Evolutionary conservation across 352 stramenopile genomes (phyloP).

Genomic region (Phytophthora citrophthora): DNA sequence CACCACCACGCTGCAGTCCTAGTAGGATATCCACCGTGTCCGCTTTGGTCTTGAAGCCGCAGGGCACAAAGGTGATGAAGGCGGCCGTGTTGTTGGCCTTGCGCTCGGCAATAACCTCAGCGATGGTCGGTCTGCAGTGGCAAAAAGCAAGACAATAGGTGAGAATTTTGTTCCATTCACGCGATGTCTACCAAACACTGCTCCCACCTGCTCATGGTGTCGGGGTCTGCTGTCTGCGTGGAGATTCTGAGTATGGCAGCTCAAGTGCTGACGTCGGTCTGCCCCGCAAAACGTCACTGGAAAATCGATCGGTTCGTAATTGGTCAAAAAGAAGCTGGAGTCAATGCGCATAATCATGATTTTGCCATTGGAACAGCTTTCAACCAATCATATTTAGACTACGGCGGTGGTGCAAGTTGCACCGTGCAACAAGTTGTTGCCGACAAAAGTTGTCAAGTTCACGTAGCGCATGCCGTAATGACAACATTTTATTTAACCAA

Average conservation of each 20-base stretch:
- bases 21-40: slow-evolving; percentile 97
- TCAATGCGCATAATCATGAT: slow-evolving; percentile 38
- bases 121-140: slow-evolving; percentile 61
- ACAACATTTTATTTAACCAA: slow-evolving; percentile 26
- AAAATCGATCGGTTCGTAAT: not conserved
- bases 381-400: slow-evolving; percentile 12
- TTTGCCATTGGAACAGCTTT: slow-evolving; percentile 9
- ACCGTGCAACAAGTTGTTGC: no score
- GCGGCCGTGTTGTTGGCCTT: slow-evolving; percentile 85
- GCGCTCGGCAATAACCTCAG: slow-evolving; percentile 64
- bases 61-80: slow-evolving; percentile 98
- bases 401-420: no score
- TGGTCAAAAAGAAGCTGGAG: slow-evolving; percentile 1
- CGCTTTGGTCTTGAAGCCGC: slow-evolving; percentile 93
- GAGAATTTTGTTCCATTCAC: not conserved
- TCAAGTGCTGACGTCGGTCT: not conserved
- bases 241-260: slow-evolving; percentile 27
- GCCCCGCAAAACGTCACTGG: slow-evolving; percentile 6
- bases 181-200: not conserved
- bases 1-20: slow-evolving; percentile 95
- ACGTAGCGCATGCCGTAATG: not conserved
- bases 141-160: slow-evolving; percentile 1
- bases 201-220: slow-evolving; percentile 37
- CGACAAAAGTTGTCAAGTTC: not conserved
- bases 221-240: slow-evolving; percentile 28